Evolutionary conservation across 176 grass and related monocot genomes (phyloP).

Genomic region (Calamus simplicifolius): DNA sequence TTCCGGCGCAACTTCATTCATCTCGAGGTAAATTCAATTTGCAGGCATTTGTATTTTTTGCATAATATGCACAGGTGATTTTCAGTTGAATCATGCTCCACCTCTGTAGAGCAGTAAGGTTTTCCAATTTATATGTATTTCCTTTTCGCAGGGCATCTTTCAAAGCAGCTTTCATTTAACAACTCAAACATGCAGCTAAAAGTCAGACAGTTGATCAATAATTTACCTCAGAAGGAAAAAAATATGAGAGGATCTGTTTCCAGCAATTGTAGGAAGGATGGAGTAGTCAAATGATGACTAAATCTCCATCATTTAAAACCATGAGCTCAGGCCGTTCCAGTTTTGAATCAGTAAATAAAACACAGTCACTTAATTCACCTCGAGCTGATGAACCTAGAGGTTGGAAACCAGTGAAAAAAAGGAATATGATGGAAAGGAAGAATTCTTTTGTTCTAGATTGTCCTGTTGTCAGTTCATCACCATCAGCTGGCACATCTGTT

Average conservation of each 20-base stretch:
- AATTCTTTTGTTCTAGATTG: constrained; percentile 45
- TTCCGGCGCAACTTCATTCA: constrained; percentile 47
- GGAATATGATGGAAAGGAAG: constrained; percentile 44
- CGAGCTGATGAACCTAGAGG: constrained; percentile 44
- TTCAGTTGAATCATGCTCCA: not conserved
- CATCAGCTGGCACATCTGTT: constrained; percentile 15
- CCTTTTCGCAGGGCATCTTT: constrained; percentile 39
- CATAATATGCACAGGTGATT: no score
- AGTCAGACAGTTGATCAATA: constrained; percentile 61
- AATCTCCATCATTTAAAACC: constrained; percentile 52
- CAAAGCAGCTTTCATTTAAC: constrained; percentile 79
- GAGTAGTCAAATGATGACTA: constrained; percentile 31
- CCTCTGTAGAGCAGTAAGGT: no score
- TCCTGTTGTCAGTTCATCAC: not conserved
- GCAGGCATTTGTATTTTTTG: not conserved
- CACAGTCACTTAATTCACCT: constrained; percentile 30
- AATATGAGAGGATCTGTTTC: constrained; percentile 29
- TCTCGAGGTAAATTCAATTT: constrained; percentile 53
- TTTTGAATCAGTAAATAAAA: constrained; percentile 36
- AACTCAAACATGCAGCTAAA: constrained; percentile 44
- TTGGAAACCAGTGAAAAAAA: constrained; percentile 39
- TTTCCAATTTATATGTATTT: constrained; percentile 11
- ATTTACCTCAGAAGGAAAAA: constrained; percentile 39
- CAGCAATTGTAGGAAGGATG: constrained; percentile 33
- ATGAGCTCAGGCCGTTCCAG: constrained; percentile 33